Conservation (phyloP, 2,329 filamentous ascomycete genomes). For the Trichophaea hybrida region DNA sequence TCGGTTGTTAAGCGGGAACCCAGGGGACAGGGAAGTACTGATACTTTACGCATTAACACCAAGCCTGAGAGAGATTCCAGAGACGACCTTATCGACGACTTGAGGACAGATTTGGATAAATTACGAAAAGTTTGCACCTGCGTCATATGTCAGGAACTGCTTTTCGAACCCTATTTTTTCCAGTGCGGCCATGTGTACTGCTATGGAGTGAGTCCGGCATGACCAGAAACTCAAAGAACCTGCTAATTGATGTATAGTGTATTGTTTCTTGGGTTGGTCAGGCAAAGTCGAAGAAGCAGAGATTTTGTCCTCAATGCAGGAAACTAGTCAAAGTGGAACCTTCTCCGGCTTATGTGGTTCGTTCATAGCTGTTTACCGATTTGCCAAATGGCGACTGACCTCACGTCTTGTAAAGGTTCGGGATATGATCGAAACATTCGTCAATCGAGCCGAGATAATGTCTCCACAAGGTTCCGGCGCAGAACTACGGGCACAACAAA, state of each 20-base stretch:
- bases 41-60: slow-evolving; percentile 2
- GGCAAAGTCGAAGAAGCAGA: slow-evolving; percentile 21
- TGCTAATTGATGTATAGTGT: slow-evolving; percentile 19
- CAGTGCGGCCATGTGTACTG: slow-evolving; percentile 28
- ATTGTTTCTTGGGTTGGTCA: slow-evolving; percentile 26
- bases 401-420: slow-evolving; percentile 20
- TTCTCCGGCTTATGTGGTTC: slow-evolving; percentile 26
- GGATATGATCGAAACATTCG: slow-evolving; percentile 28
- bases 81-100: slow-evolving; percentile 28
- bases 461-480: slow-evolving; percentile 22
- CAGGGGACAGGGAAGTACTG: not conserved
- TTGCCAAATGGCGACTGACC: not conserved
- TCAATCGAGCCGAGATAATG: slow-evolving; percentile 22
- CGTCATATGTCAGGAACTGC: slow-evolving; percentile 28
- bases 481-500: slow-evolving; percentile 24
- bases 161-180: slow-evolving; percentile 28
- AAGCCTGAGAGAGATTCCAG: slow-evolving; percentile 20
- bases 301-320: slow-evolving; percentile 27
- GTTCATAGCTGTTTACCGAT: not conserved
- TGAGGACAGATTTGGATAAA: slow-evolving; percentile 25
- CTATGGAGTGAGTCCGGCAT: slow-evolving; percentile 23
- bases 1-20: not conserved
- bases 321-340: slow-evolving; percentile 23
- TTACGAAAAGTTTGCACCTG: slow-evolving; percentile 27
- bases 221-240: not conserved